Evolutionary conservation across 768 basidiomycete species (phyloP).

Genomic region (Naganishia kalamii): DNA sequence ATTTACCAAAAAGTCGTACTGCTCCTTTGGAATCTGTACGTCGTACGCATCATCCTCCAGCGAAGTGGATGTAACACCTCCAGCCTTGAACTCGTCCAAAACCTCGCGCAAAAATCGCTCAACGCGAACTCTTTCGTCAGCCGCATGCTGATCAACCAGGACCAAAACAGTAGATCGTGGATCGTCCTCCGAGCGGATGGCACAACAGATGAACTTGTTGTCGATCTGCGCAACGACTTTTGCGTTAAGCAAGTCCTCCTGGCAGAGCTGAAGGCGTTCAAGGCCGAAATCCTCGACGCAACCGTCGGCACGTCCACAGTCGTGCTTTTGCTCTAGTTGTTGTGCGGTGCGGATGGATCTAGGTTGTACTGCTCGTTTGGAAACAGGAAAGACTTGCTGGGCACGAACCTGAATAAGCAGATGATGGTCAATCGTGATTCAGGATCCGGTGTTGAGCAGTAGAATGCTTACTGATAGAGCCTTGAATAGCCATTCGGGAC

Average conservation of each 20-base stretch:
- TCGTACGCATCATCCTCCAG: slow-evolving; percentile 54
- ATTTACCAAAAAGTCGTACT: slow-evolving; percentile 44
- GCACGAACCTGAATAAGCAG: neutral
- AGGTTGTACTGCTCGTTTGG: neutral
- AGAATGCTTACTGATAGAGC: neutral
- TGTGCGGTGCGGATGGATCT: neutral
- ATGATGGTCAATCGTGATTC: neutral
- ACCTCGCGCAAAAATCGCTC: slow-evolving; percentile 68
- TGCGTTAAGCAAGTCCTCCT: slow-evolving; percentile 56
- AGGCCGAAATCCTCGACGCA: neutral
- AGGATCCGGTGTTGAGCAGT: neutral
- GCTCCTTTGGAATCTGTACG: slow-evolving; percentile 59
- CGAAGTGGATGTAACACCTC: slow-evolving; percentile 46
- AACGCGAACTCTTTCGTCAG: slow-evolving; percentile 90
- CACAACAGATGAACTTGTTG: slow-evolving; percentile 78
- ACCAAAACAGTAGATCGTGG: slow-evolving; percentile 51
- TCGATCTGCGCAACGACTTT: slow-evolving; percentile 77
- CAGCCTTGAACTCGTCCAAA: slow-evolving; percentile 58
- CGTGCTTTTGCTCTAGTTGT: neutral
- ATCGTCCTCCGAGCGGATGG: slow-evolving; percentile 10
- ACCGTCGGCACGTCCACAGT: neutral
- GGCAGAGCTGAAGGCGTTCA: slow-evolving; percentile 47
- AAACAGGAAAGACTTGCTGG: neutral
- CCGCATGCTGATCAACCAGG: slow-evolving; percentile 93
- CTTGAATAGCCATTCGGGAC: neutral